Evolutionary conservation across 2,329 filamentous ascomycete genomes (phyloP), one percentile per base, ranked within the genome.

Genomic region (Arthrobotrys sphaeroides): DNA sequence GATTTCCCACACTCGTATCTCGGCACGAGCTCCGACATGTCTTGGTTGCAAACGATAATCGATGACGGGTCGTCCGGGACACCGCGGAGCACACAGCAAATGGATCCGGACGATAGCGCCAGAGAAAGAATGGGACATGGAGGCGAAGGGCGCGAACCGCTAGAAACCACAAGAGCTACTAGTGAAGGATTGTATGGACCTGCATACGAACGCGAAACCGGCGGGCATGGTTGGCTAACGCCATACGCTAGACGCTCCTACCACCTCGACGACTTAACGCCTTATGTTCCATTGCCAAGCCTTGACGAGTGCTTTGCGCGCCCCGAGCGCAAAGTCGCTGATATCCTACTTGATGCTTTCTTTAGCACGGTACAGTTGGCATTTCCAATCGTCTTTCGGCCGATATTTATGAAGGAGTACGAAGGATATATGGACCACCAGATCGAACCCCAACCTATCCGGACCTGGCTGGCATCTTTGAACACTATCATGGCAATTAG

Each of bases 401-500:
- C 72, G 16, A 33, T 33, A 45, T 79, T 79, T 49, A 72, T 77
- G 16, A 53, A 47, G 24, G 45, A 78, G 20, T 79, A 78, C 24
- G 72, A 61, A 70, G 26, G 5, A 9, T 65, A 75, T 59, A 79
- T 79, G 47, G 72, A 77, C 38, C 68, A 60, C 10, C 68, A 68
- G 40, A 78, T 77, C 38, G 73, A 78, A 10, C 78, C 78, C 10
- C 73, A 69, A 6, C 78, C 74, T 36, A 76, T 79, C 45, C 77
- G 77, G 18, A 77, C 77, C 10, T 78, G 77, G 77, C 69, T 79
- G 4, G 77, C 77, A 51, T 38, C 77, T 5, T 38, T 79, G 12
- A 79, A 79, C 16, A 62, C 79, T 12, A 73, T 79, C 13, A 77
- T 79, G 36, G 78, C 78, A 5, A 76, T 79, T 47, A 69, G 77